Base-by-base conservation (phyloP, 805 yeast species). In the Scheffersomyces stipitis region DNA sequence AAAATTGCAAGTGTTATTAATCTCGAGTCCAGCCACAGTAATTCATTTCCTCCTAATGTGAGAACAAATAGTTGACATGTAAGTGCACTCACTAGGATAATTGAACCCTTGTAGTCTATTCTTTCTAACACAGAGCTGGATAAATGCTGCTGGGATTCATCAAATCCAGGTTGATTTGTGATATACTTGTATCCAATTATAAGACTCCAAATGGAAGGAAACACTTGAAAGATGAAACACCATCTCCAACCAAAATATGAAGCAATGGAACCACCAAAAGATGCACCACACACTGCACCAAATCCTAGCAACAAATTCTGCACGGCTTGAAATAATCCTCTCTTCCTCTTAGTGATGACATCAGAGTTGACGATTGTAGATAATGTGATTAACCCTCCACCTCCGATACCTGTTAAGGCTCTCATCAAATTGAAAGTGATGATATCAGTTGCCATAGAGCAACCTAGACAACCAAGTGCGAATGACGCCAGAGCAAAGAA, bases 211-310 rank as follows among this genome's bases (percentile, higher is more conserved):
- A 71, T 16, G 15, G 80, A 65, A 14, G 76, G 56, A n/a, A 83
- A 79, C 8, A 75, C 66, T 51, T 81, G 83, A 26, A 69, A 42
- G 17, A 69, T 46, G 50, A 79, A 80, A 2, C 82, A 78, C 61
- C 65, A 67, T 54, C 89, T 67, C 95, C 95, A 86, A 10, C 86
- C 86, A 29, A 69, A 58, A 29, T 49, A 55, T 6, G 64, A 62
- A 22, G 81, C 72, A 34, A 81, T 60, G 15, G 73, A 44, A 1
- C 89, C 88, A 18, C 83, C 85, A 28, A 78, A 51, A 3, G 76
- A 54, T 1, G 89, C 90, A 12, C 95, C 95, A 31, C 74, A 56
- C 0, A 84, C 81, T 2, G 87, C 81, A 4, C 72, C 72, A 23
- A 54, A 32, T 5, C 71, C 72, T 23, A 58, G 41, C 15, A 61